These are phyloP conservation scores for Podospora conica DNA, from an alignment of 495 filamentous ascomycete genomes.

Conservation along the genomic window DNA sequence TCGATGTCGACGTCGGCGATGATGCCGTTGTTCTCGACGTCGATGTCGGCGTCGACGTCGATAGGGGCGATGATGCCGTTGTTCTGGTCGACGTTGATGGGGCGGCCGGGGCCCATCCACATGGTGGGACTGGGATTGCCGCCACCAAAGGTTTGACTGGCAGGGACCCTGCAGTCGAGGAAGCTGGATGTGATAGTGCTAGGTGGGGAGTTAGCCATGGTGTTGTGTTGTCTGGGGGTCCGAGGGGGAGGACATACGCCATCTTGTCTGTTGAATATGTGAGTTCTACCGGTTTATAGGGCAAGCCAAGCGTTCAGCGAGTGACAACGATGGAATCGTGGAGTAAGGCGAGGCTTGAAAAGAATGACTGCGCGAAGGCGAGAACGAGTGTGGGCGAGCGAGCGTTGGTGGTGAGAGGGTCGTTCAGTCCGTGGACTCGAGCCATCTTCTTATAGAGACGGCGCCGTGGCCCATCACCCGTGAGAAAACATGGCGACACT, in stretches of 20 bases:
- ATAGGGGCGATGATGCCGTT: constrained; percentile 19
- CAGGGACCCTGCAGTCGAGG: constrained; percentile 8
- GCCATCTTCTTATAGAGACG: constrained; percentile 2
- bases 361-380: constrained; percentile 6
- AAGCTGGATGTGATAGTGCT: constrained; percentile 10
- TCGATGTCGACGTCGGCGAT: no score
- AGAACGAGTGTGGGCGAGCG: constrained; percentile 4
- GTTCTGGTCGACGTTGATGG: no score
- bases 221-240: not conserved
- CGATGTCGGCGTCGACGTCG: no score
- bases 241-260: not conserved
- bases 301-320: constrained; percentile 3
- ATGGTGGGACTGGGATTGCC: no score
- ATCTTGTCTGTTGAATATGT: constrained; percentile 7
- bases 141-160: no score
- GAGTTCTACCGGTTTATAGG: not conserved
- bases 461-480: not conserved
- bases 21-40: no score
- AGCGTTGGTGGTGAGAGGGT: not conserved
- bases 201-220: not conserved
- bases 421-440: not conserved
- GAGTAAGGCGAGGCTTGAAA: constrained; percentile 1
- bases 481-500: not conserved
- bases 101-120: not conserved
- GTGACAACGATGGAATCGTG: constrained; percentile 1